These are phyloP conservation scores for Stentor coeruleus DNA, from an alignment of 73 alveolate genomes.

Conservation along the genomic window DNA sequence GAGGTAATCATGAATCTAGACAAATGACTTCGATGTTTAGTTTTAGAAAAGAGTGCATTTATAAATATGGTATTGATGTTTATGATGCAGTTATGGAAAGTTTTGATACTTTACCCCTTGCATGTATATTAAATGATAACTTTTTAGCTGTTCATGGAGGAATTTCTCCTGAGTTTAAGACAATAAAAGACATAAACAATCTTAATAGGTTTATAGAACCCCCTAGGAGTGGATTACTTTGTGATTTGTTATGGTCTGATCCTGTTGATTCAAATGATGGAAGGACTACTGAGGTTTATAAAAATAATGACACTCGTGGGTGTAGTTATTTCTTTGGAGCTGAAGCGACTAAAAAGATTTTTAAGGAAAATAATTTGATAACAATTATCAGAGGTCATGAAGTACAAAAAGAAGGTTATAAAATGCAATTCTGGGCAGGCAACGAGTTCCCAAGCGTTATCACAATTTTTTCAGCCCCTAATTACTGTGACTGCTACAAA, in stretches of 20 bases:
- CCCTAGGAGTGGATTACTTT: conserved; percentile 77
- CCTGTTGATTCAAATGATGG: conserved; percentile 73
- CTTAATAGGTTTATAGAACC: conserved; percentile 76
- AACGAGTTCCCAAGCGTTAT: conserved; percentile 59
- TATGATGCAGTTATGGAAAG: conserved; percentile 82
- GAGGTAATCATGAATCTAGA: conserved; percentile 72
- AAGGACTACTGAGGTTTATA: conserved; percentile 31
- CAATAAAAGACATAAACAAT: conserved; percentile 67
- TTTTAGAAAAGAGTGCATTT: conserved; percentile 92
- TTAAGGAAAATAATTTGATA: conserved; percentile 71
- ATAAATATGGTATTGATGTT: conserved; percentile 73
- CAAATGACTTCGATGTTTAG: conserved; percentile 64
- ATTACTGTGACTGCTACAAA: conserved; percentile 86
- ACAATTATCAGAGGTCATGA: conserved; percentile 90
- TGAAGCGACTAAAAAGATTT: conserved; percentile 84
- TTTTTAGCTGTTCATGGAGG: conserved; percentile 94
- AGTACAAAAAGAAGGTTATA: conserved; percentile 94
- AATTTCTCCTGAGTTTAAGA: conserved; percentile 67
- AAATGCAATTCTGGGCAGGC: conserved; percentile 85
- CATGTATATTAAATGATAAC: conserved; percentile 78
- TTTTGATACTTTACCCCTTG: conserved; percentile 92
- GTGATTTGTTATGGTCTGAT: conserved; percentile 78
- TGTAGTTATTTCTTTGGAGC: conserved; percentile 91
- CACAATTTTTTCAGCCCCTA: conserved; percentile 91
- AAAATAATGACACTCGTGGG: conserved; percentile 43